These are phyloP conservation scores for Monosporascus sp. DNA, from an alignment of 2,329 filamentous ascomycete genomes.

Conservation along the genomic window DNA sequence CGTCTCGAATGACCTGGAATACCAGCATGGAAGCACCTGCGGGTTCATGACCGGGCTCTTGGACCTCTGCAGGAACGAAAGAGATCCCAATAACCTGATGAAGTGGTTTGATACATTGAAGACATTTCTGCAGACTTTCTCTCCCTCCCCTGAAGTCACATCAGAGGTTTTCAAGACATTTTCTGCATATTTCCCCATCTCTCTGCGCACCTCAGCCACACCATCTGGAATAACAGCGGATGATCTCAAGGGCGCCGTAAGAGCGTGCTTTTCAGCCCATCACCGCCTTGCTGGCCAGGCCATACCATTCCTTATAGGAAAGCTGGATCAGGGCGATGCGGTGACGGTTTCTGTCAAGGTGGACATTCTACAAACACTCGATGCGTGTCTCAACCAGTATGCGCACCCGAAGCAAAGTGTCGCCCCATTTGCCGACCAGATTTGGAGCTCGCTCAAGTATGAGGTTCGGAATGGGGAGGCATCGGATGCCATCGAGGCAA, in stretches of 20 bases:
- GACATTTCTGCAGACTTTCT: constrained; percentile 39
- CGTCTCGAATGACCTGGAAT: constrained; percentile 38
- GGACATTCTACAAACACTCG: constrained; percentile 51
- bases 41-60: constrained; percentile 45
- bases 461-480: constrained; percentile 58
- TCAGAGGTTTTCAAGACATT: constrained; percentile 49
- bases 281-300: constrained; percentile 38
- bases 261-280: constrained; percentile 48
- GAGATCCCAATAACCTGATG: constrained; percentile 52
- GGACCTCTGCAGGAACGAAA: constrained; percentile 47
- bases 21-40: constrained; percentile 36
- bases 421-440: constrained; percentile 41
- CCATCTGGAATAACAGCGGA: constrained; percentile 48
- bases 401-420: constrained; percentile 40
- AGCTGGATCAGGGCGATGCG: constrained; percentile 54
- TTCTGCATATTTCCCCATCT: constrained; percentile 58
- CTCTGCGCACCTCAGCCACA: constrained; percentile 45
- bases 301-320: constrained; percentile 50
- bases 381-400: constrained; percentile 47
- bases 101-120: constrained; percentile 50
- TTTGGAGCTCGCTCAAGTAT: constrained; percentile 58
- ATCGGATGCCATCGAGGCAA: constrained; percentile 51
- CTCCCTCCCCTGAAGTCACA: constrained; percentile 38
- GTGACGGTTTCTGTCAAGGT: constrained; percentile 56
- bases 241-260: constrained; percentile 47